Evolutionary conservation across 176 grass and related monocot genomes (phyloP).

Genomic region (Puya raimondii): DNA sequence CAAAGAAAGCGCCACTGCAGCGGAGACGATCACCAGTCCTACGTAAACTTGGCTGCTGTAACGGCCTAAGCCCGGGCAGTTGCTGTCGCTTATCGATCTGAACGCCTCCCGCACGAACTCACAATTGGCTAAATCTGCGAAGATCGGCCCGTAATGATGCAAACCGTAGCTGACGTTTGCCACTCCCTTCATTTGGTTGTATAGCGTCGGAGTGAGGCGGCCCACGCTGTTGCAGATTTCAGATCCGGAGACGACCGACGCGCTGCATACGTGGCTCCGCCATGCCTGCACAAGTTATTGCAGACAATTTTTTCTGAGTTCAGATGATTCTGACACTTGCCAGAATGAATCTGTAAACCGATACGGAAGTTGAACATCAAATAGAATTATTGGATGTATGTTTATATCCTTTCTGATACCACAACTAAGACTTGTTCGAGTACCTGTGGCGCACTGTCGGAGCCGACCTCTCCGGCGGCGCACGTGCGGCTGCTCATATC

Average conservation of each 20-base stretch:
- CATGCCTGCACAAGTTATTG: slow-evolving; percentile 31
- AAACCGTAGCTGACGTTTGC: slow-evolving; percentile 41
- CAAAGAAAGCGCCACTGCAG: slow-evolving; percentile 27
- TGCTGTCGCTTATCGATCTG: slow-evolving; percentile 15
- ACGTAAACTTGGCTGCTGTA: slow-evolving; percentile 47
- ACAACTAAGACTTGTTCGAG: too few species aligned
- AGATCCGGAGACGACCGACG: neutral
- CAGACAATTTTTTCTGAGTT: neutral
- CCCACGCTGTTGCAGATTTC: slow-evolving; percentile 52
- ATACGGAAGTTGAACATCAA: too few species aligned
- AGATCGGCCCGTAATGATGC: slow-evolving; percentile 27
- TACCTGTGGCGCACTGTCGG: slow-evolving; percentile 33
- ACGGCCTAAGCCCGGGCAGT: slow-evolving; percentile 40
- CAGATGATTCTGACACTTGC: neutral
- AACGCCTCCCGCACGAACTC: slow-evolving; percentile 61
- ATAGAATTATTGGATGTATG: too few species aligned
- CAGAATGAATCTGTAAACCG: too few species aligned
- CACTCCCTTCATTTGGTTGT: slow-evolving; percentile 23
- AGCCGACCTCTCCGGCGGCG: slow-evolving; percentile 35
- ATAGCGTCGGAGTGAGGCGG: slow-evolving; percentile 59
- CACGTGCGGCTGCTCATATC: slow-evolving; percentile 40
- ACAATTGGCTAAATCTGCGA: slow-evolving; percentile 55
- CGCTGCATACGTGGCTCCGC: slow-evolving; percentile 39
- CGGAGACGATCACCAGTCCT: slow-evolving; percentile 35
- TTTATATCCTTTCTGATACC: too few species aligned